phyloP scores from a whole-genome alignment of 2,329 filamentous ascomycete genomes.

The Parastagonospora avenae region DNA sequence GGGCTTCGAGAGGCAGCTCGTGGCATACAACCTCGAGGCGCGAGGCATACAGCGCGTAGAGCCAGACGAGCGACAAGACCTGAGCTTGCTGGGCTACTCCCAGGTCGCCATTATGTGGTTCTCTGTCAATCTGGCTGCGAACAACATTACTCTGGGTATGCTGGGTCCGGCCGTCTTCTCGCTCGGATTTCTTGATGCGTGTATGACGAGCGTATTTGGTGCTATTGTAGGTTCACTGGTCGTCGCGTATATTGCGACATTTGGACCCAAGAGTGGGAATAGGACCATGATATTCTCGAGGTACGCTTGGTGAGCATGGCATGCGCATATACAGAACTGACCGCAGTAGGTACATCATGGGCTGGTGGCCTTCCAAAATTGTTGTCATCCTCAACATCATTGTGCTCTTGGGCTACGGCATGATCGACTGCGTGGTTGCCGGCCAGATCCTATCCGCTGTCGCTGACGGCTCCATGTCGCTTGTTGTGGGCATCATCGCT shows the following conservation, averaged over 20 bases:
- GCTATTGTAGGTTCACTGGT: slow-evolving; percentile 60
- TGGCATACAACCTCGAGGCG: slow-evolving; percentile 62
- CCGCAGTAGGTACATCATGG: slow-evolving; percentile 63
- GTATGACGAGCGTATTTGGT: slow-evolving; percentile 63
- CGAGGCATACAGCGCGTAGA: slow-evolving; percentile 65
- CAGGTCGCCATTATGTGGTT: slow-evolving; percentile 66
- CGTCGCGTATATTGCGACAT: slow-evolving; percentile 65
- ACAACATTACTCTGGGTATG: slow-evolving; percentile 69
- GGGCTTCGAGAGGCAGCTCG: slow-evolving; percentile 49
- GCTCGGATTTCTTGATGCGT: slow-evolving; percentile 63
- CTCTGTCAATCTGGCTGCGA: slow-evolving; percentile 66
- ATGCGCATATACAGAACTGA: slow-evolving; percentile 41
- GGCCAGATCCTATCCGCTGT: slow-evolving; percentile 73
- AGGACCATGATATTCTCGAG: slow-evolving; percentile 65
- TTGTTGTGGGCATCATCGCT: slow-evolving; percentile 71
- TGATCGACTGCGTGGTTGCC: slow-evolving; percentile 69
- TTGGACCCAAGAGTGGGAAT: slow-evolving; percentile 66
- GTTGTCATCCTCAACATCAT: slow-evolving; percentile 67
- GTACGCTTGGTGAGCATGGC: background rate
- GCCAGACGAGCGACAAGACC: slow-evolving; percentile 59
- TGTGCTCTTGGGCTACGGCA: slow-evolving; percentile 64
- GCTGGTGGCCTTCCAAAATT: slow-evolving; percentile 69
- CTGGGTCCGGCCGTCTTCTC: slow-evolving; percentile 64
- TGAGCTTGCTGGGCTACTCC: slow-evolving; percentile 58
- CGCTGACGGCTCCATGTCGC: slow-evolving; percentile 62